Evolutionary conservation across 352 stramenopile genomes (phyloP).

Genomic region (Phytophthora pisi): DNA sequence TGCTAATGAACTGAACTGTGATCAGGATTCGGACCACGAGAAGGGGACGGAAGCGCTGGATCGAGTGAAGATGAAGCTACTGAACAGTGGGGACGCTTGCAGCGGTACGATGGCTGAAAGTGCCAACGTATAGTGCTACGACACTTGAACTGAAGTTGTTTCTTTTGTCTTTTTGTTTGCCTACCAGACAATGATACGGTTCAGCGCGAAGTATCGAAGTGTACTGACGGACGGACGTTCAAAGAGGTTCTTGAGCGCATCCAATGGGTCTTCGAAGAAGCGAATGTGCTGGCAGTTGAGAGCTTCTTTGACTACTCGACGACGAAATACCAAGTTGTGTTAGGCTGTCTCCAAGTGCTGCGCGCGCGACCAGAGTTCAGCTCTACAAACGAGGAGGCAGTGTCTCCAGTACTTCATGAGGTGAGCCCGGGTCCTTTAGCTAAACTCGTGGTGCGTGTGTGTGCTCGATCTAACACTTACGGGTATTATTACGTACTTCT

Average conservation of each 20-base stretch:
- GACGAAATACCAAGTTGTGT: constrained; percentile 54
- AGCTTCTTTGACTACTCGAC: constrained; percentile 70
- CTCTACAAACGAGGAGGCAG: constrained; percentile 7
- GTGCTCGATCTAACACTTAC: constrained; percentile 3
- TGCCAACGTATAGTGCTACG: background rate
- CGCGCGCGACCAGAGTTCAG: constrained; percentile 20
- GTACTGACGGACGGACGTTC: constrained; percentile 17
- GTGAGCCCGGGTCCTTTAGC: constrained; percentile 11
- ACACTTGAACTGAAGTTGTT: background rate
- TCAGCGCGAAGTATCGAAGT: constrained; percentile 10
- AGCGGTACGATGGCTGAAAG: constrained; percentile 18
- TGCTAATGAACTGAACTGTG: constrained; percentile 1
- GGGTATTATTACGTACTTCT: background rate
- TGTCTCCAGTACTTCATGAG: constrained; percentile 24
- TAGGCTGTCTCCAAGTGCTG: constrained; percentile 40
- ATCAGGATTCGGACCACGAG: constrained; percentile 40
- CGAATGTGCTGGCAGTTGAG: constrained; percentile 66
- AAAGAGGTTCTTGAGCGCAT: constrained; percentile 36
- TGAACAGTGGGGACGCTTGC: constrained; percentile 28
- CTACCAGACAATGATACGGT: constrained; percentile 23
- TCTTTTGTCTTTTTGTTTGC: background rate
- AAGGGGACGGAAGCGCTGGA: constrained; percentile 34
- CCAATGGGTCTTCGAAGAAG: constrained; percentile 49
- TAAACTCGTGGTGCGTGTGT: background rate
- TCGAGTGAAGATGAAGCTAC: constrained; percentile 39